phyloP scores from a whole-genome alignment of 2,329 filamentous ascomycete species.

The Colletotrichum chlorophyti region DNA sequence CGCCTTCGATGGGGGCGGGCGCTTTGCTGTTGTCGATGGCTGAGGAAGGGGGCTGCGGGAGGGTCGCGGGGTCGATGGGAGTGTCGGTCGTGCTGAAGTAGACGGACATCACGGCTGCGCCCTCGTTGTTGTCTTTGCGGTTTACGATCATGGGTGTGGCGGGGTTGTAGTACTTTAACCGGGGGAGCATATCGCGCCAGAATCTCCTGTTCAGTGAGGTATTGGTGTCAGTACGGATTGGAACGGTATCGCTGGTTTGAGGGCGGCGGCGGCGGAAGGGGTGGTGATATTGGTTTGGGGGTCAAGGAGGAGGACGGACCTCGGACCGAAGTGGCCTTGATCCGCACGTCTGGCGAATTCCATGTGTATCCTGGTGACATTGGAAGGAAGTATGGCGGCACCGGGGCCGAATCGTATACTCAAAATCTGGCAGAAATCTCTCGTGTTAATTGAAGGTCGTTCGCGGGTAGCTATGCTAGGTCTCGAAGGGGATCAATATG shows the following conservation, averaged over 20 bases:
- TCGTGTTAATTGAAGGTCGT: slow-evolving; percentile 33
- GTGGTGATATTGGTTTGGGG: slow-evolving; percentile 12
- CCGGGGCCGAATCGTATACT: slow-evolving; percentile 81
- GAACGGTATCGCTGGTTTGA: slow-evolving; percentile 37
- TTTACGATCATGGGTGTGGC: slow-evolving; percentile 82
- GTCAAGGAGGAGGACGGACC: slow-evolving; percentile 53
- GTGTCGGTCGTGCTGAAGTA: slow-evolving; percentile 58
- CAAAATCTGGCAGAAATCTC: slow-evolving; percentile 64
- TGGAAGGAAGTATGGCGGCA: slow-evolving; percentile 78
- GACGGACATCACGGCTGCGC: slow-evolving; percentile 68
- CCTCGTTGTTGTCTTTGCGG: slow-evolving; percentile 64
- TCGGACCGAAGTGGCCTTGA: slow-evolving; percentile 75
- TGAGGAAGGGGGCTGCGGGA: slow-evolving; percentile 54
- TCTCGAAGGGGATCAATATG: slow-evolving; percentile 5
- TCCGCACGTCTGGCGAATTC: slow-evolving; percentile 70
- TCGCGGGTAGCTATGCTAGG: not conserved
- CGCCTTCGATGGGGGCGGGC: slow-evolving; percentile 50
- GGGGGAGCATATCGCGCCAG: slow-evolving; percentile 82
- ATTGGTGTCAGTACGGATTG: slow-evolving; percentile 34
- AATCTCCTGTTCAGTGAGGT: slow-evolving; percentile 79
- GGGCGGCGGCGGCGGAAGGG: slow-evolving; percentile 31
- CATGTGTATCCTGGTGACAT: slow-evolving; percentile 78
- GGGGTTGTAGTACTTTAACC: slow-evolving; percentile 95
- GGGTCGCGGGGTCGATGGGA: slow-evolving; percentile 37
- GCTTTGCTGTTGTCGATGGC: slow-evolving; percentile 54